Conservation (phyloP, 2,329 filamentous ascomycete genomes). For the Magnaporthiopsis rhizophila region DNA sequence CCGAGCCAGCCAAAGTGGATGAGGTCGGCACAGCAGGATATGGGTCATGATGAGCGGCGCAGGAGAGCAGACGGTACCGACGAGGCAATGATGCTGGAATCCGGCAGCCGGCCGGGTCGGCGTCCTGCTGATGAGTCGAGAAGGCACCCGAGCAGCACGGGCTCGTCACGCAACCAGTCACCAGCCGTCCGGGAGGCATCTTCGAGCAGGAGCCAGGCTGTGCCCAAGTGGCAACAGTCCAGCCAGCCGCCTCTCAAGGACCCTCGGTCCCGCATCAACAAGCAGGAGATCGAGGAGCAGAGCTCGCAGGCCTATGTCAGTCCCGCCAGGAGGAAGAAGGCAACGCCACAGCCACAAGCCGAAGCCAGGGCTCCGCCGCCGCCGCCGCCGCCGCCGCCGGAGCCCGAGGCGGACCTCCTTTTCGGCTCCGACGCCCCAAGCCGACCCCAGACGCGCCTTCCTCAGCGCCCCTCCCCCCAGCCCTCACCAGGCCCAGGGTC, state of each 20-base stretch:
- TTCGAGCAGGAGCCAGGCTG: conserved; percentile 32
- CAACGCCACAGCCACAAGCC: conserved; percentile 40
- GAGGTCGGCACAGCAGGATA: conserved; percentile 58
- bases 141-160: conserved; percentile 19
- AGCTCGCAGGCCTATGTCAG: conserved; percentile 79
- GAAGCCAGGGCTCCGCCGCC: conserved; percentile 27
- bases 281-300: conserved; percentile 71
- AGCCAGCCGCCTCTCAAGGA: conserved; percentile 34
- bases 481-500: neutral
- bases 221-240: conserved; percentile 53
- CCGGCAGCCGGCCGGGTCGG: conserved; percentile 47
- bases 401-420: conserved; percentile 55
- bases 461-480: conserved; percentile 9
- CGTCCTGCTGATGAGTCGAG: conserved; percentile 19
- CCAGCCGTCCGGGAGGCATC: conserved; percentile 37
- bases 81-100: conserved; percentile 74
- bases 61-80: conserved; percentile 43
- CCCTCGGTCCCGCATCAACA: conserved; percentile 56
- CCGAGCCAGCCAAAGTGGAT: conserved; percentile 90
- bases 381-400: too few species aligned
- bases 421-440: conserved; percentile 37
- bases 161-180: conserved; percentile 37
- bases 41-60: conserved; percentile 10
- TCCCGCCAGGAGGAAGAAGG: conserved; percentile 70
- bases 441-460: conserved; percentile 20